Evolutionary conservation across 2,329 filamentous ascomycete genomes (phyloP), one percentile per base, ranked within the genome.

Genomic region (Aspergillus brasiliensis): DNA sequence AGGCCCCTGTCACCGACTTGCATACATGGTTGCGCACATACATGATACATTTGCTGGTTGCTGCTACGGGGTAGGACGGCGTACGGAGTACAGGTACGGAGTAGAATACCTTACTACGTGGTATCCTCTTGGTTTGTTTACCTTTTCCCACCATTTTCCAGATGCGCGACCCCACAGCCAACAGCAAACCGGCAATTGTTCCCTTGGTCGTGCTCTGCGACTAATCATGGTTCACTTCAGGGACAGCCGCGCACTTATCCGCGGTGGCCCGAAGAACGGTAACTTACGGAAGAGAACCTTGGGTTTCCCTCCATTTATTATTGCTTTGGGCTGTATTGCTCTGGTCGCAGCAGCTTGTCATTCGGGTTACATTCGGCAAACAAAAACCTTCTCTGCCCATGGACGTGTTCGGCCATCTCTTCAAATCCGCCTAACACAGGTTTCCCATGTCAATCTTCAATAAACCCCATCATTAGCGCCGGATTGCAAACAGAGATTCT

Each of bases 271-370:
- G 55, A 61, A 52, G 19, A 13, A 51, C 48, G 57, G 62, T 60
- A 61, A 59, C 56, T 59, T 60, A 57, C 62, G 58, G 62, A 56
- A 64, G 46, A 59, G 58, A 53, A 57, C 54, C 56, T 58, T 60
- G 59, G 58, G 52, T 59, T 48, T 23, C 34, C 27, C 38, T 46
- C 19, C 25, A n/a, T n/a, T n/a, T n/a, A n/a, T 21, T 49, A n/a
- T 23, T 57, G n/a, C n/a, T 15, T 57, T 40, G n/a, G 3, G 15
- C 11, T 31, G 10, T 31, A 10, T 31, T 8, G 28, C 28, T 4
- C 28, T 13, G 31, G 31, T 34, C 31, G 31, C 23, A n/a, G 17
- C 34, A 31, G 19, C 21, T 23, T 57, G 28, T 15, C 13, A 8
- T 56, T 21, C 46, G 58, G 60, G 42, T 62, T 58, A 62, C 58